Percentiles rank a stretch among this genome's conserved stretches.
These are phyloP conservation scores for Plasmodium vivax DNA, from an alignment of 169 alveolate species.

Conservation along the genomic window DNA sequence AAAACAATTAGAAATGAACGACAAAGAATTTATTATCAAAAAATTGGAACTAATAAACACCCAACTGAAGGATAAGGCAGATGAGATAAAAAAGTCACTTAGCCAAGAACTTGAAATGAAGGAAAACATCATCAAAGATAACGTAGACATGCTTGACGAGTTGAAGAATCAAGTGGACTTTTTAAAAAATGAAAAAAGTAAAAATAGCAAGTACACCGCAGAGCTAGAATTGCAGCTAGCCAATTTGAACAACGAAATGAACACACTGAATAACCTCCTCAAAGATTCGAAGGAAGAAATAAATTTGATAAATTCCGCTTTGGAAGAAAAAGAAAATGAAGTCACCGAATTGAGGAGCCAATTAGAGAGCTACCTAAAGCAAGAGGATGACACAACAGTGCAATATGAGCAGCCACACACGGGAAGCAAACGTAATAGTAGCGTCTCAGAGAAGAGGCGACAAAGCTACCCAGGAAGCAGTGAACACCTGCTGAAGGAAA, in stretches of 20 bases:
- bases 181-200: conserved; percentile 6
- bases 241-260: conserved; percentile 53
- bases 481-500: not conserved
- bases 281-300: conserved; percentile 61
- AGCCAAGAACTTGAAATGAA: conserved; percentile 22
- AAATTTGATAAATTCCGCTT: not conserved
- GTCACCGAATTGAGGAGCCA: not conserved
- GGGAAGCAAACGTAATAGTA: not conserved
- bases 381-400: not conserved
- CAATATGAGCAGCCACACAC: not conserved
- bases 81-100: conserved; percentile 21
- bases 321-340: conserved; percentile 49
- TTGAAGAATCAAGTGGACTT: conserved; percentile 20
- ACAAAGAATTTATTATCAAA: conserved; percentile 60
- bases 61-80: conserved; percentile 31
- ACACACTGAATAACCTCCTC: conserved; percentile 24
- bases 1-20: conserved; percentile 49
- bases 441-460: not conserved
- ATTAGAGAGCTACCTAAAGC: not conserved
- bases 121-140: conserved; percentile 45
- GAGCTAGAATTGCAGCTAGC: conserved; percentile 55
- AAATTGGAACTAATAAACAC: conserved; percentile 49
- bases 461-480: not conserved
- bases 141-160: conserved; percentile 11
- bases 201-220: conserved; percentile 12